Evolutionary conservation across 2,329 filamentous ascomycete species (phyloP).

Genomic region (Penicillium italicum): DNA sequence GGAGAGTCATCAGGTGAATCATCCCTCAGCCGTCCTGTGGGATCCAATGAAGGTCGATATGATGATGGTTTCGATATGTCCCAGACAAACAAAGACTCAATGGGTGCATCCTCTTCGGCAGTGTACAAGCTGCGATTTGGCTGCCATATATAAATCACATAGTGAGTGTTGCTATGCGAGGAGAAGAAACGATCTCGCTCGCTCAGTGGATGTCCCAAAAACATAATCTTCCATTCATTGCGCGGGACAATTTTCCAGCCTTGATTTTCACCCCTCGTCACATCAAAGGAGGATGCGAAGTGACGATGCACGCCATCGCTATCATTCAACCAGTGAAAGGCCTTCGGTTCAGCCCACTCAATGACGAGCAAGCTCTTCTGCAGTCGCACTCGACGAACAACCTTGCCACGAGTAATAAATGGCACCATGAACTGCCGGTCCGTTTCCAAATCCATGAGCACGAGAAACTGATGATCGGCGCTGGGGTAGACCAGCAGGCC

Average conservation of each 20-base stretch:
- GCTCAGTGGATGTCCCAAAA: slow-evolving; percentile 54
- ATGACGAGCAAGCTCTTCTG: slow-evolving; percentile 55
- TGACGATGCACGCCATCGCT: slow-evolving; percentile 54
- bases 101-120: slow-evolving; percentile 53
- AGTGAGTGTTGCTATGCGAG: slow-evolving; percentile 57
- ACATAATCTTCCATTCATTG: slow-evolving; percentile 60
- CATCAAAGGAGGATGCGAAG: slow-evolving; percentile 58
- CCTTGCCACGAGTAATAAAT: slow-evolving; percentile 50
- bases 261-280: slow-evolving; percentile 28
- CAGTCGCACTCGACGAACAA: slow-evolving; percentile 55
- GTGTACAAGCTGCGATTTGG: slow-evolving; percentile 54
- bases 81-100: slow-evolving; percentile 59
- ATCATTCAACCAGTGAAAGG: slow-evolving; percentile 53
- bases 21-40: slow-evolving; percentile 35
- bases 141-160: slow-evolving; percentile 61
- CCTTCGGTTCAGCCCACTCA: slow-evolving; percentile 58
- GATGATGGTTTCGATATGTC: slow-evolving; percentile 52
- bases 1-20: slow-evolving; percentile 40
- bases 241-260: slow-evolving; percentile 50
- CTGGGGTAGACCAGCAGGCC: slow-evolving; percentile 55
- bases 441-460: slow-evolving; percentile 52
- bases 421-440: slow-evolving; percentile 47
- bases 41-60: slow-evolving; percentile 53
- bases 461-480: slow-evolving; percentile 33
- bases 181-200: slow-evolving; percentile 61